A percentile compares a stretch with the other conserved stretches of the same genome.
phyloP scores from a whole-genome alignment of 2,329 filamentous ascomycete species.

The Lachnum nothofagi region DNA sequence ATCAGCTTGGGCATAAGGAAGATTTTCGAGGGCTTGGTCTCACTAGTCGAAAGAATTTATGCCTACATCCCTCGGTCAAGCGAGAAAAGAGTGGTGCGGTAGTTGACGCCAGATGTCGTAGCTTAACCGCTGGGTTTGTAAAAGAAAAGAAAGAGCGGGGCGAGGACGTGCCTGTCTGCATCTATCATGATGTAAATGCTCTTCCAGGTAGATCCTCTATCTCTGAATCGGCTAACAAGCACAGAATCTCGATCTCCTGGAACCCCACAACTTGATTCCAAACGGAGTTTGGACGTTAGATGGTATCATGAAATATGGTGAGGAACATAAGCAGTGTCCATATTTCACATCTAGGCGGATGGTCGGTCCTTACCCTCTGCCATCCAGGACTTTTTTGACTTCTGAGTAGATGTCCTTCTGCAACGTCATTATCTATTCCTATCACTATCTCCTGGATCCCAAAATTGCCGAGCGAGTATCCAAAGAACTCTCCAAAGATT shows the following conservation, averaged over 20 bases:
- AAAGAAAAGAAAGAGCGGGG: slow-evolving; percentile 96
- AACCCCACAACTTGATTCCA: slow-evolving; percentile 90
- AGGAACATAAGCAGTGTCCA: slow-evolving; percentile 93
- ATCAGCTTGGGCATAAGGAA: slow-evolving; percentile 84
- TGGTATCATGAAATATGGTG: slow-evolving; percentile 79
- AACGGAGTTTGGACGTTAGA: slow-evolving; percentile 96
- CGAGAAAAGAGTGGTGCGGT: slow-evolving; percentile 91
- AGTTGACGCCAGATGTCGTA: slow-evolving; percentile 93
- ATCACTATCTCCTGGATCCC: slow-evolving; percentile 94
- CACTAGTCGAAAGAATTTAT: slow-evolving; percentile 95
- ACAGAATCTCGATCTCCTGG: slow-evolving; percentile 85
- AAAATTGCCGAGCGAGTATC: slow-evolving; percentile 85
- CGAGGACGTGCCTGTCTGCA: slow-evolving; percentile 87
- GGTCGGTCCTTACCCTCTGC: slow-evolving; percentile 44
- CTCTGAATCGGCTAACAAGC: slow-evolving; percentile 24
- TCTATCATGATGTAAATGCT: slow-evolving; percentile 78
- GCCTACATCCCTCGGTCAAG: slow-evolving; percentile 92
- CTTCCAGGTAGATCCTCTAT: background rate
- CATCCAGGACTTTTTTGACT: slow-evolving; percentile 11
- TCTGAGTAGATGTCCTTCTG: slow-evolving; percentile 84
- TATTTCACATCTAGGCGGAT: slow-evolving; percentile 95
- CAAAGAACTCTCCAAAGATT: slow-evolving; percentile 93
- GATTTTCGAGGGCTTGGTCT: slow-evolving; percentile 89
- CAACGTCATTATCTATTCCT: slow-evolving; percentile 99
- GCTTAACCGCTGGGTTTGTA: slow-evolving; percentile 91